Percentiles rank a stretch among this genome's conserved stretches.
phyloP scores from a whole-genome alignment of 2,329 filamentous ascomycete genomes.

The Leptographium procerum region DNA sequence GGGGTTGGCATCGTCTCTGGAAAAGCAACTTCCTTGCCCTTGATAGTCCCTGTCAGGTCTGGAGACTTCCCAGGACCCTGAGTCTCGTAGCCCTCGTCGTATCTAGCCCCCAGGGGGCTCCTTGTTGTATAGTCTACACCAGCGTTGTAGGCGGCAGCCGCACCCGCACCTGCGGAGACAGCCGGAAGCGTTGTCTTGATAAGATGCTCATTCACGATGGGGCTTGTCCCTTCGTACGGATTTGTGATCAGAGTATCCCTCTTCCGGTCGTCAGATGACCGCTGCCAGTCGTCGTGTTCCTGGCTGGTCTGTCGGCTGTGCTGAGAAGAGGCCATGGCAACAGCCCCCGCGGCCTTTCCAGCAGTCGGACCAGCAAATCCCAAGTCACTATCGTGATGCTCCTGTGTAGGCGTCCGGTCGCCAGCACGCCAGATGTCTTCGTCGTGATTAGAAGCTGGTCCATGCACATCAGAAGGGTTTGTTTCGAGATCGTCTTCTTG shows the following conservation, averaged over 20 bases:
- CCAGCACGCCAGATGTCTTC: conserved; percentile 18
- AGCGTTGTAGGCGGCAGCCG: conserved; percentile 12
- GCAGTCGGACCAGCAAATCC: conserved; percentile 38
- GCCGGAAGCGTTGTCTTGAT: conserved; percentile 16
- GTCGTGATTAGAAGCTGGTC: conserved; percentile 42
- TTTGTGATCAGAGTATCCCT: conserved; percentile 56
- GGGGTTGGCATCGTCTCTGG: conserved; percentile 30
- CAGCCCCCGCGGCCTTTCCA: conserved; percentile 42
- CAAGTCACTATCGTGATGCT: conserved; percentile 26
- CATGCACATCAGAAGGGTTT: conserved; percentile 75
- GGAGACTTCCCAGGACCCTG: conserved; percentile 49
- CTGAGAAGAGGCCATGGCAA: conserved; percentile 33
- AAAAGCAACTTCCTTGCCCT: conserved; percentile 47
- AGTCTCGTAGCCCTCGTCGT: conserved; percentile 87
- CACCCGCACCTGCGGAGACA: conserved; percentile 21
- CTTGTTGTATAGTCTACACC: conserved; percentile 34
- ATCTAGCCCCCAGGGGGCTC: conserved; percentile 48
- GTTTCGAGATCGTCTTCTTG: conserved; percentile 59
- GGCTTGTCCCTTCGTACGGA: conserved; percentile 54
- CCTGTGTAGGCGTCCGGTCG: conserved; percentile 23
- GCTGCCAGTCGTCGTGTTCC: conserved; percentile 52
- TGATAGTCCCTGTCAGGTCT: conserved; percentile 31
- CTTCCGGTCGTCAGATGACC: conserved; percentile 51
- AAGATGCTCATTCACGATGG: conserved; percentile 43
- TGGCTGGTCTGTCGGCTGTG: conserved; percentile 44